These are phyloP conservation scores for Lipomyces yamadae DNA, from an alignment of 805 yeast genomes.

Conservation along the genomic window DNA sequence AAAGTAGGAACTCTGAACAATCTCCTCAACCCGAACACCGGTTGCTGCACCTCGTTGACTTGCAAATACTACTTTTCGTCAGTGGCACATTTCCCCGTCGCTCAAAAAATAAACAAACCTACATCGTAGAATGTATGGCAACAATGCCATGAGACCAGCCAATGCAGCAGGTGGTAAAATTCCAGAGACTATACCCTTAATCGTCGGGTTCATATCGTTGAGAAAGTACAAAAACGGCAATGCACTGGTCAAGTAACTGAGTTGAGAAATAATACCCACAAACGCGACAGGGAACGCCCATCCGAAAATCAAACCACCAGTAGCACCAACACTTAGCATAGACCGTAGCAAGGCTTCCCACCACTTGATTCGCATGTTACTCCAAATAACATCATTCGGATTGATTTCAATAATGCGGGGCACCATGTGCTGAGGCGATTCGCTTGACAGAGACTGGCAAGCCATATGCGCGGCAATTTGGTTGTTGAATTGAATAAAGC, in stretches of 20 bases:
- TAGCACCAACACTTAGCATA: slow-evolving; percentile 52
- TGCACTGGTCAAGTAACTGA: slow-evolving; percentile 70
- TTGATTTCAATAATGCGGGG: slow-evolving; percentile 55
- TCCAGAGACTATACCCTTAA: slow-evolving; percentile 86
- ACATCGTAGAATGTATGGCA: slow-evolving; percentile 78
- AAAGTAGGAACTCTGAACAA: slow-evolving; percentile 80
- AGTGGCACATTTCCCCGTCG: not conserved
- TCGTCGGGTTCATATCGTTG: slow-evolving; percentile 57
- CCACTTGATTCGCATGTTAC: slow-evolving; percentile 54
- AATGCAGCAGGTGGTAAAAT: slow-evolving; percentile 81
- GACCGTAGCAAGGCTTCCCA: slow-evolving; percentile 49
- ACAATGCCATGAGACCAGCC: slow-evolving; percentile 80
- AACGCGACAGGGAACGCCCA: slow-evolving; percentile 88
- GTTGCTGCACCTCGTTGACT: slow-evolving; percentile 73
- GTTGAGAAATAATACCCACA: slow-evolving; percentile 74
- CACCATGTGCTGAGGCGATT: slow-evolving; percentile 51
- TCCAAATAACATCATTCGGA: slow-evolving; percentile 76
- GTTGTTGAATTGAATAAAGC: slow-evolving; percentile 66
- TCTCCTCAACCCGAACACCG: slow-evolving; percentile 69
- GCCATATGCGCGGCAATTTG: slow-evolving; percentile 66
- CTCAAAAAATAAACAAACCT: slow-evolving; percentile 41
- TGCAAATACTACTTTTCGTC: slow-evolving; percentile 58
- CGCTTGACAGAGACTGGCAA: slow-evolving; percentile 53
- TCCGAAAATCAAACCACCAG: slow-evolving; percentile 58
- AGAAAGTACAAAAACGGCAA: slow-evolving; percentile 78